Conservation (phyloP, 371 early-diverging fungal species). For the Gilbertella persicaria region DNA sequence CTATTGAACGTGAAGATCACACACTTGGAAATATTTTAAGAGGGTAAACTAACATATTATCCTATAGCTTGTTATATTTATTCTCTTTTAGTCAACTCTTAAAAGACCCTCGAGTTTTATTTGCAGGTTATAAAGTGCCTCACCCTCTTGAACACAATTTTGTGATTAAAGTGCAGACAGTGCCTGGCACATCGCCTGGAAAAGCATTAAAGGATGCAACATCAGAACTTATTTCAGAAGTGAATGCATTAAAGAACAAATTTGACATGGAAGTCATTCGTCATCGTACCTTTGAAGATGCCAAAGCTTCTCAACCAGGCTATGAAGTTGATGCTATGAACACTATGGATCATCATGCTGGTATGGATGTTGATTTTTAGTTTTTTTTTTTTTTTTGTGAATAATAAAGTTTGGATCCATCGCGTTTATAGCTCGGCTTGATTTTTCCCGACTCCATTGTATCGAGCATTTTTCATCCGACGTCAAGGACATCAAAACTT, state of each 20-base stretch:
- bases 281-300: constrained; percentile 49
- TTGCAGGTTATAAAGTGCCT: constrained; percentile 97
- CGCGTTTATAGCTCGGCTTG: no score
- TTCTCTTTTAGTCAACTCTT: constrained; percentile 72
- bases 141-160: constrained; percentile 96
- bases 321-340: constrained; percentile 37
- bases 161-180: constrained; percentile 90
- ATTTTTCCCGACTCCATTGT: no score
- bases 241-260: constrained; percentile 79
- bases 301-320: constrained; percentile 36
- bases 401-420: no score
- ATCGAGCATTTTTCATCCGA: not conserved
- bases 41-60: constrained; percentile 57
- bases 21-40: constrained; percentile 93
- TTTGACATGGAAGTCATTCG: constrained; percentile 72
- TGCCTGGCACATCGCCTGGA: constrained; percentile 80
- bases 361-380: constrained; percentile 61
- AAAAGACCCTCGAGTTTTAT: constrained; percentile 90
- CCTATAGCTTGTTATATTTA: not conserved
- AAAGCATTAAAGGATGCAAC: constrained; percentile 81
- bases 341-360: constrained; percentile 39
- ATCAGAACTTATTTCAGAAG: constrained; percentile 76
- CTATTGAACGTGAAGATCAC: constrained; percentile 96
- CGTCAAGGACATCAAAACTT: not conserved
- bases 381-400: no score